phyloP scores from a whole-genome alignment of 2,329 filamentous ascomycete genomes.

The Xylariaceae sp. region DNA sequence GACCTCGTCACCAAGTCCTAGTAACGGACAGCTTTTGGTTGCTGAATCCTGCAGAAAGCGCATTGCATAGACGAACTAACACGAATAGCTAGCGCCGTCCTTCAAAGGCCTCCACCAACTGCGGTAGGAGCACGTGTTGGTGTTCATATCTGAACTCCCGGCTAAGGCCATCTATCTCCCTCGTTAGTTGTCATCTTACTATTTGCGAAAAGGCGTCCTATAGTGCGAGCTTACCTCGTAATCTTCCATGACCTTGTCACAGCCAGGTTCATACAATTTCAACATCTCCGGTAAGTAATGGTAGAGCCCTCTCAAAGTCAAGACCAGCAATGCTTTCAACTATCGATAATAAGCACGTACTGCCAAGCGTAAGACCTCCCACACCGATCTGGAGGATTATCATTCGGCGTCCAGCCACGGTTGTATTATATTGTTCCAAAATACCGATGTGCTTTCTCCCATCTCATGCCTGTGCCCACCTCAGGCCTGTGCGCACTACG shows the following conservation, averaged over 20 bases:
- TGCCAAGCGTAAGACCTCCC: conserved; percentile 23
- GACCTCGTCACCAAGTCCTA: conserved; percentile 27
- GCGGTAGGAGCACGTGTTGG: conserved; percentile 20
- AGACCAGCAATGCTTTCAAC: conserved; percentile 6
- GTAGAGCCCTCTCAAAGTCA: conserved; percentile 13
- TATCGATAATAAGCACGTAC: conserved; percentile 6
- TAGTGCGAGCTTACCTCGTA: conserved; percentile 20
- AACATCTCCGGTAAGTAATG: conserved; percentile 23
- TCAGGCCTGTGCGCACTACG: too few species aligned
- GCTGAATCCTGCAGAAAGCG: background rate
- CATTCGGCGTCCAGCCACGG: conserved; percentile 24
- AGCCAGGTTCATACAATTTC: conserved; percentile 22
- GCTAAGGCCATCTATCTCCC: conserved; percentile 29
- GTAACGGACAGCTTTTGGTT: conserved; percentile 10
- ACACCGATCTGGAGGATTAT: conserved; percentile 25
- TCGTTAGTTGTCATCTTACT: too few species aligned
- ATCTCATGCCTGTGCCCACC: conserved; percentile 22
- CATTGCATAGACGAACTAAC: conserved; percentile 14
- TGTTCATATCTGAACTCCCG: conserved; percentile 24
- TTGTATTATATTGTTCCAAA: conserved; percentile 23
- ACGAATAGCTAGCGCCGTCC: conserved; percentile 26
- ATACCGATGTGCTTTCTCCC: conserved; percentile 22
- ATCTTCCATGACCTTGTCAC: conserved; percentile 25
- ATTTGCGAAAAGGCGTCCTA: background rate
- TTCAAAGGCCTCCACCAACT: conserved; percentile 27